phyloP scores from a whole-genome alignment of 1,139 yeast genomes.

The Yamadazyma taylorii region DNA sequence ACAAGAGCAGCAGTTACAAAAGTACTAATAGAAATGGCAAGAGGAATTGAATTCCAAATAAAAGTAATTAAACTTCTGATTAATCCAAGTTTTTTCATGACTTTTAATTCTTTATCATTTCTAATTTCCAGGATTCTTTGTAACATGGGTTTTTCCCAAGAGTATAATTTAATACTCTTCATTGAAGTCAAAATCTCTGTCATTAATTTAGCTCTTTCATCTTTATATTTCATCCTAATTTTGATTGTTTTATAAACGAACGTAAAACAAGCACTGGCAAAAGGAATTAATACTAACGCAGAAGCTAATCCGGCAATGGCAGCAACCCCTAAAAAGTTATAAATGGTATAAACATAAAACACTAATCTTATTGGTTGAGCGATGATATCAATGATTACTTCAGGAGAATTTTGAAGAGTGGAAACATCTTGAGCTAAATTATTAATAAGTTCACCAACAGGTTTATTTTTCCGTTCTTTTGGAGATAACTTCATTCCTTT shows the following conservation, averaged over 20 bases:
- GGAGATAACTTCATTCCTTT: slow-evolving; percentile 39
- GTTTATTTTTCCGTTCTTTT: slow-evolving; percentile 35
- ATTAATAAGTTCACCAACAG: slow-evolving; percentile 42
- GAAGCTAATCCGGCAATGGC: slow-evolving; percentile 37
- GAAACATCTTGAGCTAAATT: slow-evolving; percentile 39
- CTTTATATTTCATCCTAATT: slow-evolving; percentile 31
- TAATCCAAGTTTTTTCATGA: slow-evolving; percentile 31
- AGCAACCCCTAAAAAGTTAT: slow-evolving; percentile 32
- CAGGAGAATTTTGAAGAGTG: slow-evolving; percentile 25
- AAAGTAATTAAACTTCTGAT: slow-evolving; percentile 31
- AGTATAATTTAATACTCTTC: slow-evolving; percentile 40
- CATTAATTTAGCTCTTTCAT: slow-evolving; percentile 37
- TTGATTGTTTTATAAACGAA: slow-evolving; percentile 27
- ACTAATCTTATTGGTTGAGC: slow-evolving; percentile 32
- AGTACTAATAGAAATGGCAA: slow-evolving; percentile 33
- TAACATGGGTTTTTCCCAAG: slow-evolving; percentile 44
- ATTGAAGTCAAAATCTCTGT: slow-evolving; percentile 41
- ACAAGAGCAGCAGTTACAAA: slow-evolving; percentile 29
- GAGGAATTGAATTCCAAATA: slow-evolving; percentile 41
- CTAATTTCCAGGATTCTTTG: slow-evolving; percentile 32
- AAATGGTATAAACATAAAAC: slow-evolving; percentile 28
- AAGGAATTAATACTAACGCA: slow-evolving; percentile 35
- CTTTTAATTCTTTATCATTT: slow-evolving; percentile 35
- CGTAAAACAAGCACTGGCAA: slow-evolving; percentile 30
- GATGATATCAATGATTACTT: slow-evolving; percentile 26